Base-by-base conservation (phyloP, 2,329 filamentous ascomycete species). In the Emericellopsis cladophorae region DNA sequence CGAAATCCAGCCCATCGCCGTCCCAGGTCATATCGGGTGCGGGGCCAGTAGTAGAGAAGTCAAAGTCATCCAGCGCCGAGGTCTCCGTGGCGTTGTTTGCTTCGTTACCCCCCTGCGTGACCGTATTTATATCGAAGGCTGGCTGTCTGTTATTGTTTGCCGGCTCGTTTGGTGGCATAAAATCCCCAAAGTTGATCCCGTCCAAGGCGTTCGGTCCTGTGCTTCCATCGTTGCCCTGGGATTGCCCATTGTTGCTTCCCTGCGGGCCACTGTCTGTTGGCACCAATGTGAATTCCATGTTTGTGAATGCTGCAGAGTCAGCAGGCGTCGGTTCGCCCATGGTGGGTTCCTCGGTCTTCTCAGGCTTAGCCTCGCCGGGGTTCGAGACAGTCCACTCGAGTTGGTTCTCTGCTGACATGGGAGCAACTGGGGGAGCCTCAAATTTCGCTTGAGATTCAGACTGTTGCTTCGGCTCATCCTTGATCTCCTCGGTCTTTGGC, bases 271-370 rank as follows among this genome's bases (percentile, higher is more conserved):
- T 54, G 38, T 55, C 59, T 8, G 62, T 46, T 1, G 70, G 67
- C 2, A 67, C 72, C 5, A 75, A 57, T 0, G 68, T 66, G 46
- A 76, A 76, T 31, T 70, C 64, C 69, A 75, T 75, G 46, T 75
- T 62, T 12, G 72, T 75, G 48, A 75, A 76, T 45, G 47, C 41
- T 8, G 48, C 48, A 24, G 22, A 14, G 18, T 29, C 36, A n/a
- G 18, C 22, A 29, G 14, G n/a, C 21, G 16, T 12, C 22, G 16
- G n/a, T 16, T 21, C 26, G 8, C 12, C 26, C 9, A 29, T 12
- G 8, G 26, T 29, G 26, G 26, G 12, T 12, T 29, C 26, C 12
- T 12, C 26, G 26, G 8, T 29, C 26, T 44, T 43, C 23, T 35
- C 36, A 26, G 26, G 23, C 23, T n/a, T 31, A 12, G 35, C 21